Evolutionary conservation across 441 rosid species (phyloP), one percentile per base, ranked within the genome.

Genomic region (Cnidoscolus chayamansa): DNA sequence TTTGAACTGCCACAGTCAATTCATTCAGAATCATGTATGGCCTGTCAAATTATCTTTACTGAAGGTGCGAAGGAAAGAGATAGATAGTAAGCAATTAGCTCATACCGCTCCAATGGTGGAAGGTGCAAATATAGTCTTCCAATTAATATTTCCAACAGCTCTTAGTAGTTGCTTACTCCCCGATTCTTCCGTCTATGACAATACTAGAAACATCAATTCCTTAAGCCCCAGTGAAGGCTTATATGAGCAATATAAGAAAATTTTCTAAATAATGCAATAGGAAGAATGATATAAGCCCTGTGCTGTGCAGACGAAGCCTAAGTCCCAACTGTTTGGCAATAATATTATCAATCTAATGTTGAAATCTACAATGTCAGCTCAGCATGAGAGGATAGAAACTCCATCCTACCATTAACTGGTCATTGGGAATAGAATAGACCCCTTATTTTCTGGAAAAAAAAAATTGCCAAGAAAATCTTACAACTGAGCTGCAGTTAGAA

Each of bases 41-140:
- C 17, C 11, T 16, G 4, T 13, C 7, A 13, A 15, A 53, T 17
- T 17, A 53, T 13, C 7, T 53, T 53, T 13, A 13, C 47, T 51
- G 58, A 1, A 50, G 7, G 59, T 49, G 19, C 40, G 53, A 54
- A 53, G 62, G 35, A 19, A 63, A 50, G 62, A 32, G 63, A 60
- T 35, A 17, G 40, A 60, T 40, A 9, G 7, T 10, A 57, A 11
- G 16, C 10, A 72, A 63, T 10, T 57, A 61, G 40, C 62, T 20
- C 86, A 58, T 81, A 94, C 98, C 78, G 88, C 91, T 78, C 78
- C 97, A 57, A 80, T 72, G 19, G 93, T 87, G 7, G 97, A 88
- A 81, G 97, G 97, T 40, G 92, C 91, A 77, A 94, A 80, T 70
- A 92, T 61, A 30, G 80, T 71, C 83, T 84, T 72, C 65, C 86